These are phyloP conservation scores for Silybum marianum DNA, from an alignment of 129 eudicot species.

Conservation along the genomic window DNA sequence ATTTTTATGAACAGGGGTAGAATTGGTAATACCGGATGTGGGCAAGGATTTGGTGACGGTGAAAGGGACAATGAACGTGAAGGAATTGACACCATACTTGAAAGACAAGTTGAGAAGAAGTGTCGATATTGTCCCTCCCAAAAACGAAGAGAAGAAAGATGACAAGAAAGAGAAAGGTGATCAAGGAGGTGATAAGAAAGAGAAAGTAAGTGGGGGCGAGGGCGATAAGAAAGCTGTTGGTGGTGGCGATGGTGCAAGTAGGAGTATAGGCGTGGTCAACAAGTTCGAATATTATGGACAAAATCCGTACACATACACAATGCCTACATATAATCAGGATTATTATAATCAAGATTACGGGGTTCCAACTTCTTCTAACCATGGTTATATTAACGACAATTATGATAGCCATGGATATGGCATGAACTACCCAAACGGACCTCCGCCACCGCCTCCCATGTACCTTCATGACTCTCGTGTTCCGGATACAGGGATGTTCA, in stretches of 20 bases:
- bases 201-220: conserved; percentile 11
- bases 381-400: conserved; percentile 35
- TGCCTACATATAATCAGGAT: conserved; percentile 24
- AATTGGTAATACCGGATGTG: conserved; percentile 44
- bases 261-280: conserved; percentile 29
- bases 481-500: conserved; percentile 50
- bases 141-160: conserved; percentile 24
- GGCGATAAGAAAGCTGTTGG: conserved; percentile 11
- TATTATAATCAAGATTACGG: conserved; percentile 48
- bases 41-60: conserved; percentile 62
- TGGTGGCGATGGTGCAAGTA: conserved; percentile 4
- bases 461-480: conserved; percentile 26
- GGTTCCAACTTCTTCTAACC: conserved; percentile 19
- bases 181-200: conserved; percentile 3
- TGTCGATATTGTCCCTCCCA: conserved; percentile 54
- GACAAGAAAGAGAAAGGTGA: conserved; percentile 15
- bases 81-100: conserved; percentile 54
- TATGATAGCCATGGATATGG: conserved; percentile 33
- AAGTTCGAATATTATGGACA: conserved; percentile 29
- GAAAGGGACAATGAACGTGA: conserved; percentile 73
- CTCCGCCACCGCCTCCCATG: conserved; percentile 39
- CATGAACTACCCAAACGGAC: conserved; percentile 36
- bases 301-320: conserved; percentile 31
- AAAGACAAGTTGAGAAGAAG: conserved; percentile 56
- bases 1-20: conserved; percentile 52